These are phyloP conservation scores for Zymoseptoria pseudotritici DNA, from an alignment of 2,329 filamentous ascomycete species.

Conservation along the genomic window DNA sequence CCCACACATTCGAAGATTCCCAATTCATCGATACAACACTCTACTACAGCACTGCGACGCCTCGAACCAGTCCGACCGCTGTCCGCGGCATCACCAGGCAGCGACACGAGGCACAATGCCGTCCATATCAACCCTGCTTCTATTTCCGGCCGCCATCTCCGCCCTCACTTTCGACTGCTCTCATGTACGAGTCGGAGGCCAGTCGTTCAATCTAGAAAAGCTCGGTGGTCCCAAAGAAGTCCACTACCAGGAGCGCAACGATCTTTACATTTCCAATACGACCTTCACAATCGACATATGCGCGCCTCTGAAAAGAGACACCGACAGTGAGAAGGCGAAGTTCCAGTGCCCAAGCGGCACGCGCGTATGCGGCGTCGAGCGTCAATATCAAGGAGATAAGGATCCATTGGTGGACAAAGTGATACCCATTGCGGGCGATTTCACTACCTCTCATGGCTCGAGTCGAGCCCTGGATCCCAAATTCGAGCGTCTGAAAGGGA, in stretches of 20 bases:
- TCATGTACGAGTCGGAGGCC: constrained; percentile 51
- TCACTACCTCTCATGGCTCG: constrained; percentile 49
- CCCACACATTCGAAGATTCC: no score
- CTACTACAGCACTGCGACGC: not conserved
- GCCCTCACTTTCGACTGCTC: constrained; percentile 55
- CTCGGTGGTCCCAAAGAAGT: constrained; percentile 64
- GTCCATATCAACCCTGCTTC: constrained; percentile 17
- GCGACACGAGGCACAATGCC: constrained; percentile 6
- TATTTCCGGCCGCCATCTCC: constrained; percentile 29
- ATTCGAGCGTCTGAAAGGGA: constrained; percentile 57
- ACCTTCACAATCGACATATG: constrained; percentile 80
- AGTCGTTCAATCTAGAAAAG: constrained; percentile 56
- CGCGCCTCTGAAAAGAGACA: constrained; percentile 54
- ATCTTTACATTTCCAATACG: constrained; percentile 56
- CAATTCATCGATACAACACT: not conserved
- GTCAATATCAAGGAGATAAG: constrained; percentile 45
- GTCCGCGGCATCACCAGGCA: not conserved
- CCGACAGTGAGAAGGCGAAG: constrained; percentile 43
- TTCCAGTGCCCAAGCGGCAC: constrained; percentile 61
- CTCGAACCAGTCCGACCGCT: not conserved
- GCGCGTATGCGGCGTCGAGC: constrained; percentile 69
- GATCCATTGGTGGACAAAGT: constrained; percentile 48
- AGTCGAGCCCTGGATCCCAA: constrained; percentile 55
- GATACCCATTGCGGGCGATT: constrained; percentile 68
- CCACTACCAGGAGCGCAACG: constrained; percentile 44